Evolutionary conservation across 192 early-diverging fungal genomes (phyloP), one percentile per base, ranked within the genome.

Genomic region (Pecoramyces ruminantium): DNA sequence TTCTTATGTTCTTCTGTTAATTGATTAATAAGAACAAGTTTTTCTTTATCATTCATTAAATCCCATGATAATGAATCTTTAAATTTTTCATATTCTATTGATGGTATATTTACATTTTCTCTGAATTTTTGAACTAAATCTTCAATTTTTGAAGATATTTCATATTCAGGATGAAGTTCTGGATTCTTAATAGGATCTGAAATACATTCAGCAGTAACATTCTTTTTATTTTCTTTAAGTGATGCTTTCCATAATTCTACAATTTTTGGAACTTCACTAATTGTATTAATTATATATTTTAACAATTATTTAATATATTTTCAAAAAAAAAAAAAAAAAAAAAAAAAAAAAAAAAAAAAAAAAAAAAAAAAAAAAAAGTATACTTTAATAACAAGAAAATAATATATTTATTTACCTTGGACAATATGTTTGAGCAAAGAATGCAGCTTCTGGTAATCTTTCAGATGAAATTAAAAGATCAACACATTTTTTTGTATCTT

Each of bases 361-460:
- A 39, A 39, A 13, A 39, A 39, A 39, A 14, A 14, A 39, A 39
- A 14, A 39, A 13, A 39, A 14, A 39, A 14, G 13, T 39, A 39
- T 17, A 51, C 17, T 21, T 51, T 21, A 21, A 51, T 21, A 21
- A 14, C n/a, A n/a, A n/a, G n/a, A n/a, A n/a, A n/a, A n/a, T n/a
- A n/a, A n/a, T n/a, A n/a, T n/a, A 51, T 51, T 2, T 17, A 87
- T 83, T 29, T 86, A 82, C 30, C 83, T 89, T 17, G 98, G 98
- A 77, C 92, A 83, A 83, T 97, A 95, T 1, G 98, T 92, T 77
- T 94, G 89, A 2, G 96, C 96, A 86, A 98, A 91, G 84, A 97
- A 89, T 29, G 97, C 96, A 1, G 98, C 98, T 84, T 99, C 98
- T 13, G 97, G 93, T 38, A 96, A 88, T 78, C 98, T 93, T 30